Conservation (phyloP, 2,329 filamentous ascomycete species). For the Colletotrichum echinochloae region DNA sequence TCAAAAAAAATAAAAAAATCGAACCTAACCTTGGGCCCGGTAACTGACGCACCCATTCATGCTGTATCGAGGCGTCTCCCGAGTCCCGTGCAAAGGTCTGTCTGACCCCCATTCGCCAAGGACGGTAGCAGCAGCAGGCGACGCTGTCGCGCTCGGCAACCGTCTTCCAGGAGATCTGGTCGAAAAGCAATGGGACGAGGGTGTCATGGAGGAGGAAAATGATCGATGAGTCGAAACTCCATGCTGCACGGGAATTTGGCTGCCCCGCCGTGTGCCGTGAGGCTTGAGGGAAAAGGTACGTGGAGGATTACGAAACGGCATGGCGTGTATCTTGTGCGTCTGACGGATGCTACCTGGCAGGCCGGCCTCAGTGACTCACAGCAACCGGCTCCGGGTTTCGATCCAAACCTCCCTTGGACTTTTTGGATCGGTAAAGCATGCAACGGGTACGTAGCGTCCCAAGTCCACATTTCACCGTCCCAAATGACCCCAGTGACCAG, state of each 20-base stretch:
- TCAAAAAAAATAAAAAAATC: not conserved
- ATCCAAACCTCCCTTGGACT: constrained; percentile 1
- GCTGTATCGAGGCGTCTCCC: constrained; percentile 10
- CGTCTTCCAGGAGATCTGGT: not conserved
- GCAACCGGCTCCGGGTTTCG: not conserved
- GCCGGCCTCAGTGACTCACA: constrained; percentile 29
- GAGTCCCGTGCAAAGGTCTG: constrained; percentile 8
- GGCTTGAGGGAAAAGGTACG: constrained; percentile 15
- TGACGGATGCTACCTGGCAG: constrained; percentile 6
- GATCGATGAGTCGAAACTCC: constrained; percentile 32
- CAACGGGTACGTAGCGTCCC: not conserved
- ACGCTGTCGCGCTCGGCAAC: not conserved
- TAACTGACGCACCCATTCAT: constrained; percentile 4
- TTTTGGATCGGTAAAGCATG: not conserved
- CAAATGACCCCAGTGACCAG: not conserved
- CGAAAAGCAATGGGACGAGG: not conserved
- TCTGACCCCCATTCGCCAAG: not conserved
- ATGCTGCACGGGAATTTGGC: not conserved
- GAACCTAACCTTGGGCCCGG: not conserved
- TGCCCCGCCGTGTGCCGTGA: not conserved
- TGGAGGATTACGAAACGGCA: constrained; percentile 39
- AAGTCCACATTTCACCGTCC: constrained; percentile 6
- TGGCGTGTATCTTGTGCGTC: constrained; percentile 22
- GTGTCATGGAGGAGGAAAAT: constrained; percentile 22
- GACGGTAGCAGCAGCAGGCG: not conserved